phyloP scores from a whole-genome alignment of 306 rosid species.

The Cicer yamashitae region DNA sequence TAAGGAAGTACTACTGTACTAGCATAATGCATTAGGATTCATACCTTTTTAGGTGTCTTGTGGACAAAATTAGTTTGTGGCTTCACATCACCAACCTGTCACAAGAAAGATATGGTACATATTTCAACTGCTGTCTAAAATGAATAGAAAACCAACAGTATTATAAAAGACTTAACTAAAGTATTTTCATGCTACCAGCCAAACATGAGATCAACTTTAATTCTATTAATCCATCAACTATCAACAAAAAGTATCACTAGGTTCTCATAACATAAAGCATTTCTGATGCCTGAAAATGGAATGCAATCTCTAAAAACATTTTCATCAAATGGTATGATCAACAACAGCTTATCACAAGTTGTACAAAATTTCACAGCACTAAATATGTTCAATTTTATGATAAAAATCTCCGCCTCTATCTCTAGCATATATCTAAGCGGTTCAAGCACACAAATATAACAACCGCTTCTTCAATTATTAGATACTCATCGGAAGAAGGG shows the following conservation, averaged over 20 bases:
- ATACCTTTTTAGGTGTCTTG: constrained; percentile 83
- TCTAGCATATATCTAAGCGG: constrained; percentile 18
- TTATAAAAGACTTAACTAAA: not conserved
- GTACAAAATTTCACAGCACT: constrained; percentile 25
- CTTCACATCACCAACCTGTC: constrained; percentile 70
- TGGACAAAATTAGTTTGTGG: constrained; percentile 74
- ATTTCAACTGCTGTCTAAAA: constrained; percentile 12
- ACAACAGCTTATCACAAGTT: constrained; percentile 30
- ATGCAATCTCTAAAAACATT: constrained; percentile 11
- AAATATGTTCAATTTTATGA: constrained; percentile 21
- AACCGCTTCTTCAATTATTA: constrained; percentile 23
- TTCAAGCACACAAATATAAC: constrained; percentile 28
- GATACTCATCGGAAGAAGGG: constrained; percentile 35
- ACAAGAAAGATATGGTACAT: constrained; percentile 42
- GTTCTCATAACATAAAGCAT: constrained; percentile 20
- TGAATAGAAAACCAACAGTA: constrained; percentile 22
- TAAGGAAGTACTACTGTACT: constrained; percentile 31
- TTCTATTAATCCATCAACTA: constrained; percentile 20
- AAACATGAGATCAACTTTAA: constrained; percentile 40
- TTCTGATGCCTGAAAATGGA: constrained; percentile 22
- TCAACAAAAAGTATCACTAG: constrained; percentile 27
- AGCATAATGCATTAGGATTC: constrained; percentile 17
- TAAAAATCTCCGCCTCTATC: not conserved
- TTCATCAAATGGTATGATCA: constrained; percentile 11
- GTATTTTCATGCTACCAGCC: constrained; percentile 31